A percentile compares a stretch with the other conserved stretches of the same genome.
These are phyloP conservation scores for Kwoniella europaea DNA, from an alignment of 768 basidiomycete genomes.

Conservation along the genomic window DNA sequence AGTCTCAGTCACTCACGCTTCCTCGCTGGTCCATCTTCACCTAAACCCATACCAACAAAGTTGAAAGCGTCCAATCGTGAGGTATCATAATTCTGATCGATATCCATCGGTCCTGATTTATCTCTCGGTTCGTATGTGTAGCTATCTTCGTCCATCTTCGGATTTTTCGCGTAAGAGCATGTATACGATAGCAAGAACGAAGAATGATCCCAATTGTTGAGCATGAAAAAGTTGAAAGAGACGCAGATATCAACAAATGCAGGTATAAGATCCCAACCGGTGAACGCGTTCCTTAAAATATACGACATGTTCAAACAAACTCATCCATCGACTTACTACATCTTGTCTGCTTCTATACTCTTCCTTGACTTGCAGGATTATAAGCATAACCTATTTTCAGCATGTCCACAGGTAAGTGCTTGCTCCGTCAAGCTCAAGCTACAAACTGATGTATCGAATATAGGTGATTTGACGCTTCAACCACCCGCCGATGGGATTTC, in stretches of 20 bases:
- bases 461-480: conserved; percentile 51
- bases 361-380: background rate
- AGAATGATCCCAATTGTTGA: background rate
- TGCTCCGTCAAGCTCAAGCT: no score
- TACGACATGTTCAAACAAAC: background rate
- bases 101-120: conserved; percentile 48
- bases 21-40: conserved; percentile 43
- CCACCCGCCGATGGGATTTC: conserved; percentile 86
- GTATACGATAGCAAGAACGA: background rate
- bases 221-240: background rate
- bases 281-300: conserved; percentile 20
- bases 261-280: background rate
- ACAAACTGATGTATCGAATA: background rate
- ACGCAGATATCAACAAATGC: conserved; percentile 8
- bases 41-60: conserved; percentile 11
- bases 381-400: background rate
- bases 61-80: conserved; percentile 28
- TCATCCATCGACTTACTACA: background rate
- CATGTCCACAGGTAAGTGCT: conserved; percentile 36
- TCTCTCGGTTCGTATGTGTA: conserved; percentile 33
- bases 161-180: background rate
- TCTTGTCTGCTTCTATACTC: background rate
- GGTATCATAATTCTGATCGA: conserved; percentile 36
- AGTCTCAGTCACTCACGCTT: conserved; percentile 38
- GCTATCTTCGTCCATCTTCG: conserved; percentile 19